phyloP scores from a whole-genome alignment of 192 early-diverging fungal species.

The Geranomyces variabilis region DNA sequence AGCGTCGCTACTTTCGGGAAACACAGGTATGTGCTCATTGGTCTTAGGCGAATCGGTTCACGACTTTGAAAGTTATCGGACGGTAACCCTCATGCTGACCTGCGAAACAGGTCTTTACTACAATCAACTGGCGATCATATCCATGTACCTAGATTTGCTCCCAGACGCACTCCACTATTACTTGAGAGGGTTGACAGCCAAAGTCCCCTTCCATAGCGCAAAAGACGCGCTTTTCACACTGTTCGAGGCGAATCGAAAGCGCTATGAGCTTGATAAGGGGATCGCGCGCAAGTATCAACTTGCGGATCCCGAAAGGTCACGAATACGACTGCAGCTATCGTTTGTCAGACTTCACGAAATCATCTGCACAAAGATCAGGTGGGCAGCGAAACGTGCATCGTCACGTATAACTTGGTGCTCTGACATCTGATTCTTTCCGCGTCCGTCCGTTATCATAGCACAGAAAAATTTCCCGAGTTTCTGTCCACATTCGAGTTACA shows the following conservation, averaged over 20 bases:
- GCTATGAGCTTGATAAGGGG: not conserved
- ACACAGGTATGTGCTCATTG: constrained; percentile 35
- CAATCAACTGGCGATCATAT: constrained; percentile 46
- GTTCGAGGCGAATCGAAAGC: constrained; percentile 23
- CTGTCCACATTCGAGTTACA: not conserved
- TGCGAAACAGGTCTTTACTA: constrained; percentile 44
- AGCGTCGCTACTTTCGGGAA: constrained; percentile 35
- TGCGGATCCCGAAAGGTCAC: not conserved
- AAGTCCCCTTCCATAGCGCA: constrained; percentile 38
- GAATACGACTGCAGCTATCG: not conserved
- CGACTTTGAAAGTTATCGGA: too few species aligned
- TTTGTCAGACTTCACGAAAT: constrained; percentile 41
- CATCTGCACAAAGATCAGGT: constrained; percentile 43
- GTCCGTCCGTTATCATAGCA: not conserved
- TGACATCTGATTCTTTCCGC: not conserved
- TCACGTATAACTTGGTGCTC: too few species aligned
- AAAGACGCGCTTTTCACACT: constrained; percentile 36
- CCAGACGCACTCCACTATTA: constrained; percentile 32
- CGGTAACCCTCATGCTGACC: too few species aligned
- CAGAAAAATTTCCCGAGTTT: constrained; percentile 19
- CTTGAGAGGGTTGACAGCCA: constrained; percentile 40
- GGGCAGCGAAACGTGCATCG: too few species aligned
- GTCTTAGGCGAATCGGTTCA: too few species aligned
- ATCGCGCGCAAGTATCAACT: not conserved
- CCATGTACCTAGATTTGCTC: constrained; percentile 15